Conservation (phyloP, 345 rosid species). For the Passiflora organensis region DNA sequence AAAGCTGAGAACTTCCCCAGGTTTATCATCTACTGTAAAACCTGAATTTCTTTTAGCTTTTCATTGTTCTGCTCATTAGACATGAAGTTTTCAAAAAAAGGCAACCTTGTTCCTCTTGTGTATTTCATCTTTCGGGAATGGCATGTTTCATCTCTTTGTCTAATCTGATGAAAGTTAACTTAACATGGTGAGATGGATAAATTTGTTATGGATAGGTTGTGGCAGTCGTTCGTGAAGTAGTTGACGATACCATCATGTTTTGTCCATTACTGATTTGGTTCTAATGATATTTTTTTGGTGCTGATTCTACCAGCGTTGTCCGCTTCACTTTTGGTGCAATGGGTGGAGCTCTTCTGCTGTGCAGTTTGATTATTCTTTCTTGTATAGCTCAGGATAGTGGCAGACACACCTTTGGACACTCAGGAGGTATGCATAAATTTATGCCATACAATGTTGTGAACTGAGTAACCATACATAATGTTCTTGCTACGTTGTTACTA, state of each 20-base stretch:
- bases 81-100: not conserved
- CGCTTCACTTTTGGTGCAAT: slow-evolving; percentile 37
- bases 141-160: too few relatives aligned
- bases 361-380: slow-evolving; percentile 54
- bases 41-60: not conserved
- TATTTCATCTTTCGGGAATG: not conserved
- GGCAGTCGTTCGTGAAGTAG: too few relatives aligned
- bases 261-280: not conserved
- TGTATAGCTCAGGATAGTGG: slow-evolving; percentile 55
- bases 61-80: too few relatives aligned
- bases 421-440: slow-evolving; percentile 43
- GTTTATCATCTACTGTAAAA: slow-evolving; percentile 21
- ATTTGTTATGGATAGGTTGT: too few relatives aligned
- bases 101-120: not conserved
- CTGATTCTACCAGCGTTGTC: slow-evolving; percentile 32
- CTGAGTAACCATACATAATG: too few relatives aligned
- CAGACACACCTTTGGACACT: slow-evolving; percentile 58
- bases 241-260: too few relatives aligned
- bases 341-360: slow-evolving; percentile 49
- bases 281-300: not conserved
- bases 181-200: too few relatives aligned
- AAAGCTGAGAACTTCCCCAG: slow-evolving; percentile 47
- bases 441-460: not conserved
- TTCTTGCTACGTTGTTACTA: too few relatives aligned
- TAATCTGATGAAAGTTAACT: too few relatives aligned